Base-by-base conservation (phyloP, 2,329 filamentous ascomycete species). In the Neocucurbitaria cava region DNA sequence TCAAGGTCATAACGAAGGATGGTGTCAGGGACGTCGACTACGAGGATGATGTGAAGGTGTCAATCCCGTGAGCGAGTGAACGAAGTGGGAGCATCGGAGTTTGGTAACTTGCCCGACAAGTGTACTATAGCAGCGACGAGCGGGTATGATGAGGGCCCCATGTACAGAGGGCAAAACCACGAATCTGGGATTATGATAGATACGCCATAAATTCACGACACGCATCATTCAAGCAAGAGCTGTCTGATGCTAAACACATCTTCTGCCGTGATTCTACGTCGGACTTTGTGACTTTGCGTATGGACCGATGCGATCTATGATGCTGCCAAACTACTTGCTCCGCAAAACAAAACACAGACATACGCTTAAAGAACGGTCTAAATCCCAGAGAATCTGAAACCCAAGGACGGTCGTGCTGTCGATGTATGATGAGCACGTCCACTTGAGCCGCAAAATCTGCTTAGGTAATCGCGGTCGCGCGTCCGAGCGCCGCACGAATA, bases 1-100 rank as follows among this genome's bases (percentile, higher is more conserved):
- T 99, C 70, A 98, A 98, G 84, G 90, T 92, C 31, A 87, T 99
- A 70, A 96, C 92, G 59, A 96, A 96, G 81, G 92, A 98, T 68
- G 95, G 96, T 10, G 89, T 99, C 59, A 82, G 86, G 66, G 91
- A 95, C 69, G 85, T 96, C 69, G 87, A 91, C 61, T 96, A 92
- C 76, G 89, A 94, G 74, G 91, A 96, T 74, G 88, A 90, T 79
- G 88, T 87, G 77, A 79, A 88, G 54, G 87, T 89, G 33, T 85
- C 84, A 77, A 78, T 81, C 65, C 83, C 86, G 68, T 89, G 81
- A 65, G 13, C 21, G 33, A 17, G 8, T 26, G 10, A 13, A 38
- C 30, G 21, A 24, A 15, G 23, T 38, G 40, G 30, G 35, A 30
- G 48, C 21, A 57, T 49, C 18, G 54, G 49, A 49, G 35, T 49